Conservation (phyloP, 257 asterid genomes). For the Solanum pinnatisectum region DNA sequence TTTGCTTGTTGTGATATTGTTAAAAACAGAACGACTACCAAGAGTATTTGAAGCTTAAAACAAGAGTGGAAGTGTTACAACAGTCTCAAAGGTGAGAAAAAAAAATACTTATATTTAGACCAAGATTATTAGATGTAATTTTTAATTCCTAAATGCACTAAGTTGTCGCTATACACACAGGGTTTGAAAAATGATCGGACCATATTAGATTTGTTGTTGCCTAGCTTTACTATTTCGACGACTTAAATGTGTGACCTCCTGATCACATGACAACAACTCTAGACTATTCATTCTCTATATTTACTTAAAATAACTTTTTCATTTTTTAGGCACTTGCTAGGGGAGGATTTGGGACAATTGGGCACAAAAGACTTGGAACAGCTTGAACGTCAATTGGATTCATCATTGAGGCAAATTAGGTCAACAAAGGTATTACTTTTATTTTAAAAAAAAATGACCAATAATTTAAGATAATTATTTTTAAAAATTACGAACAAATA, state of each 20-base stretch:
- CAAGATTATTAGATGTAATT: background rate
- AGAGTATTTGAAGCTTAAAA: slow-evolving; percentile 56
- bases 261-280: background rate
- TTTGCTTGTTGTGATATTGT: background rate
- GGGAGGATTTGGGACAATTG: slow-evolving; percentile 51
- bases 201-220: background rate
- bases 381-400: slow-evolving; percentile 47
- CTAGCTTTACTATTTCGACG: background rate
- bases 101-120: background rate
- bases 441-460: background rate
- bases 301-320: background rate
- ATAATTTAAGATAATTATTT: background rate
- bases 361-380: slow-evolving; percentile 43
- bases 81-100: slow-evolving; percentile 59
- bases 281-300: background rate
- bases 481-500: too few relatives aligned
- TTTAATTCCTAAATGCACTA: background rate
- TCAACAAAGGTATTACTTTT: slow-evolving; percentile 29
- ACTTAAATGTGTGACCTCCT: background rate
- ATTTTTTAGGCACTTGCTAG: slow-evolving; percentile 41
- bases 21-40: slow-evolving; percentile 35
- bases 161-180: fast-evolving
- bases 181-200: fast-evolving
- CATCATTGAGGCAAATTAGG: slow-evolving; percentile 43
- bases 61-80: slow-evolving; percentile 44